These are phyloP conservation scores for Barbarea vulgaris DNA, from an alignment of 345 rosid genomes.

Conservation along the genomic window DNA sequence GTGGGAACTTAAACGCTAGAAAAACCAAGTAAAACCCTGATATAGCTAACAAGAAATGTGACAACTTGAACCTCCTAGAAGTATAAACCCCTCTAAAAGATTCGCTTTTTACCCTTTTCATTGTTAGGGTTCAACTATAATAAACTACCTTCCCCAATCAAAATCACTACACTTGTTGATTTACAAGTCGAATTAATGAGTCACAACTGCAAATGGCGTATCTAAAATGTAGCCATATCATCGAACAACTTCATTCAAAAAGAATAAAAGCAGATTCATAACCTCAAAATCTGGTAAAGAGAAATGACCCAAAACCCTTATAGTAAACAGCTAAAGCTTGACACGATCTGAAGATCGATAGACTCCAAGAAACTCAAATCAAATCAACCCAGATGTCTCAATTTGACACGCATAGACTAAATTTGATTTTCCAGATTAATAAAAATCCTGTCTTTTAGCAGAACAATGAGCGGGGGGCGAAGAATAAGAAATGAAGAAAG, in stretches of 20 bases:
- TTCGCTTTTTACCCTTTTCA: conserved; percentile 83
- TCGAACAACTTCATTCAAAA: conserved; percentile 24
- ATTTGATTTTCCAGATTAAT: neutral
- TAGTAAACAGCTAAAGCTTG: conserved; percentile 24
- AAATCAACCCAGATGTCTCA: conserved; percentile 32
- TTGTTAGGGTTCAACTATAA: conserved; percentile 40
- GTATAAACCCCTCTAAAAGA: conserved; percentile 42
- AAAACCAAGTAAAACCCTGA: conserved; percentile 75
- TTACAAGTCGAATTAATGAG: neutral
- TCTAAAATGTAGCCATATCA: conserved; percentile 28
- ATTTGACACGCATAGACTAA: neutral
- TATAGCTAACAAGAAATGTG: conserved; percentile 69
- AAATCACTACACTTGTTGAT: conserved; percentile 31
- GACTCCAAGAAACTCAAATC: conserved; percentile 6
- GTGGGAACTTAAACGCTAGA: conserved; percentile 78
- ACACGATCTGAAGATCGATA: conserved; percentile 26
- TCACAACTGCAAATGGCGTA: conserved; percentile 28
- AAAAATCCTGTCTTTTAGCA: neutral
- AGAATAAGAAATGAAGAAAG: neutral
- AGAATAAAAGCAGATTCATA: conserved; percentile 13
- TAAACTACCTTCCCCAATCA: conserved; percentile 32
- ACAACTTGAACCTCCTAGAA: conserved; percentile 72
- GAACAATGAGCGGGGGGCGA: neutral
- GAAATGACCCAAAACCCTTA: neutral
- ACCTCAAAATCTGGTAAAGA: conserved; percentile 16